Base-by-base conservation (phyloP, 1,284 basidiomycete genomes). In the Sanguinoderma infundibulare region DNA sequence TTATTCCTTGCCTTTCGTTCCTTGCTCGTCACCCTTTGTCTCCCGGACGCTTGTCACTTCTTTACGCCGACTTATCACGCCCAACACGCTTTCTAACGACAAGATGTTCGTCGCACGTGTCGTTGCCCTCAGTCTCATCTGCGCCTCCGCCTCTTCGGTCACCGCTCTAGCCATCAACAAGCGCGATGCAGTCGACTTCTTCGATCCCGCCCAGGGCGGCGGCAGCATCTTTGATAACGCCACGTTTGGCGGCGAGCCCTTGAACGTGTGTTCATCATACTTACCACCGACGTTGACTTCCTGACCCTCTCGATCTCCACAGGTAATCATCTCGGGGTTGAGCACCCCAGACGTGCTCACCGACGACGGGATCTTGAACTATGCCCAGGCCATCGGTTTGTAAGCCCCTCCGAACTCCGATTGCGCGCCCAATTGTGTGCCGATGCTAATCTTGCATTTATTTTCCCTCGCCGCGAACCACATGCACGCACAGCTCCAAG, bases 261-360 rank as follows among this genome's bases (percentile, higher is more conserved):
- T 80, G 54, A 81, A 80, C 57, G 79, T 79, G 69, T 62, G 7
- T 24, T 38, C 40, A 22, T 17, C 12, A 17, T 20, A 20, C 15
- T 1, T 14, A 3, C 49, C 12, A 5, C 20, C 20, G 34, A 12
- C 9, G 17, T 22, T 20, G 5, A 22, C n/a, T 17, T 4, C n/a
- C 52, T 49, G 17, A 26, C 61, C n/a, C 30, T 6, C 9, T 28
- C 9, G 32, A n/a, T 35, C 20, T 1, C 5, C 3, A n/a, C 57
- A 85, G 83, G 77, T 85, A 30, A 83, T 85, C 61, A 78, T 85
- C 35, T 85, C 83, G 6, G 87, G 83, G 53, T 73, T 77, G 51
- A 90, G 88, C 15, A 87, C 90, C 62, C 85, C 87, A 0, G 85
- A 80, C 63, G 77, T 91, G 57, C 81, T 91, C 56, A 87, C 87